A percentile compares a stretch with the other conserved stretches of the same genome.
Evolutionary conservation across 352 stramenopile species (phyloP).

Genomic region (Globisporangium polare): DNA sequence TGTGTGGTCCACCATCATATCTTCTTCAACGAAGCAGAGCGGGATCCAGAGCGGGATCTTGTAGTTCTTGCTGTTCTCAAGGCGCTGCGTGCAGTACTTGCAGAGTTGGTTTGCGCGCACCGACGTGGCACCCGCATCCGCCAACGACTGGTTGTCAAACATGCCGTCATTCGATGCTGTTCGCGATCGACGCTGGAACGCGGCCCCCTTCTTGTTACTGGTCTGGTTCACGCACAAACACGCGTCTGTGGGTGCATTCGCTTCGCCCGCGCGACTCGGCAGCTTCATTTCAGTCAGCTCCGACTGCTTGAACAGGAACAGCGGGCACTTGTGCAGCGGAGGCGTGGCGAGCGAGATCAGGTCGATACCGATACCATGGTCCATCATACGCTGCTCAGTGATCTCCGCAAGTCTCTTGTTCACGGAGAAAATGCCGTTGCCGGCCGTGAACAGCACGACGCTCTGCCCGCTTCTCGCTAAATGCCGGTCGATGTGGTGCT

Average conservation of each 20-base stretch:
- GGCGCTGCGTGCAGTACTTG: constrained; percentile 60
- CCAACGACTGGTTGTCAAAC: constrained; percentile 33
- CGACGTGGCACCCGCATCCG: constrained; percentile 31
- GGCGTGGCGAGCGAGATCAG: constrained; percentile 94
- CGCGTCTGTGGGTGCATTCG: constrained; percentile 28
- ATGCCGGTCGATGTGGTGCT: constrained; percentile 98
- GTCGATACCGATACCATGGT: constrained; percentile 99
- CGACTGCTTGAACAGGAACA: constrained; percentile 95
- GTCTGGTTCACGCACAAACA: constrained; percentile 36
- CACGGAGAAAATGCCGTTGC: constrained; percentile 96
- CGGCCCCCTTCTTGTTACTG: constrained; percentile 20
- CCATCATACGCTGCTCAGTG: constrained; percentile 99
- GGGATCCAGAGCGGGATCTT: constrained; percentile 77
- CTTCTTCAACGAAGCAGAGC: constrained; percentile 78
- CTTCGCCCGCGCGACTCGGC: constrained; percentile 36
- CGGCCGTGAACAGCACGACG: constrained; percentile 94
- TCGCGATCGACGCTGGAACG: constrained; percentile 34
- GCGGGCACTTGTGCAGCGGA: constrained; percentile 95
- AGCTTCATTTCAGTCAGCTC: constrained; percentile 61
- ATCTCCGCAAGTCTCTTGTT: constrained; percentile 94
- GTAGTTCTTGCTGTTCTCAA: constrained; percentile 64
- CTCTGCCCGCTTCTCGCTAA: constrained; percentile 94
- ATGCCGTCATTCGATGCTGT: constrained; percentile 40
- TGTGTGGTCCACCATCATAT: constrained; percentile 67
- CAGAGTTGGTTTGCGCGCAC: constrained; percentile 45